phyloP scores from a whole-genome alignment of 352 stramenopile species.

The Globisporangium solare region DNA sequence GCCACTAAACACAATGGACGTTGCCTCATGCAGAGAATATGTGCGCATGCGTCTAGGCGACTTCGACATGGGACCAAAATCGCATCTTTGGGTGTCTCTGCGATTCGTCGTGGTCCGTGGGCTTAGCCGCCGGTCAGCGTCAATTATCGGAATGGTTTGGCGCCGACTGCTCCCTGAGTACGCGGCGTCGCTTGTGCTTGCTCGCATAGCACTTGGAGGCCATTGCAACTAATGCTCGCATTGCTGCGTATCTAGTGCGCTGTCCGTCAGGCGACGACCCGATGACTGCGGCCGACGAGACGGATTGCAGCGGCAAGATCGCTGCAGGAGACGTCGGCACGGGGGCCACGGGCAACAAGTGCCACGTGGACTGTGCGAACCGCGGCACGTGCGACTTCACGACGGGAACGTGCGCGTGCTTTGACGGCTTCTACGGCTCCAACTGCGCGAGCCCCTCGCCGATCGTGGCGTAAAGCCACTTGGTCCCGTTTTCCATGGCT shows the following conservation, averaged over 20 bases:
- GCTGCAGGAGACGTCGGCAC: constrained; percentile 33
- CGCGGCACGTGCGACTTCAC: constrained; percentile 71
- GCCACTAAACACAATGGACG: background rate
- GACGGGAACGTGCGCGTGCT: constrained; percentile 64
- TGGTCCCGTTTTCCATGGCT: background rate
- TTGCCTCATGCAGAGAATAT: too few species aligned
- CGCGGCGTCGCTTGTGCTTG: background rate
- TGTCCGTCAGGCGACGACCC: constrained; percentile 89
- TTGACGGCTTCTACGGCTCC: constrained; percentile 70
- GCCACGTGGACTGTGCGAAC: constrained; percentile 77
- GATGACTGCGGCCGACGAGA: constrained; percentile 77
- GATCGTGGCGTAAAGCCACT: constrained; percentile 15
- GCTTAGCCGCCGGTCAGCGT: constrained; percentile 59
- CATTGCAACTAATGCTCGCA: background rate
- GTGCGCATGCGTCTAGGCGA: constrained; percentile 15
- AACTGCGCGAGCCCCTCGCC: constrained; percentile 71
- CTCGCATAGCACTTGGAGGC: too few species aligned
- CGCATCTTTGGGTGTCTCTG: constrained; percentile 74
- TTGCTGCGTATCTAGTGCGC: constrained; percentile 48
- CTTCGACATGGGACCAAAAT: constrained; percentile 74
- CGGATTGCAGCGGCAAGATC: constrained; percentile 61
- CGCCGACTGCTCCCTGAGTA: constrained; percentile 77
- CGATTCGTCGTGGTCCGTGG: constrained; percentile 72
- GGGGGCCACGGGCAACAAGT: constrained; percentile 46
- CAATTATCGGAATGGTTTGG: constrained; percentile 89